These are phyloP conservation scores for Cochlearia excelsa DNA, from an alignment of 345 rosid genomes.

Conservation along the genomic window DNA sequence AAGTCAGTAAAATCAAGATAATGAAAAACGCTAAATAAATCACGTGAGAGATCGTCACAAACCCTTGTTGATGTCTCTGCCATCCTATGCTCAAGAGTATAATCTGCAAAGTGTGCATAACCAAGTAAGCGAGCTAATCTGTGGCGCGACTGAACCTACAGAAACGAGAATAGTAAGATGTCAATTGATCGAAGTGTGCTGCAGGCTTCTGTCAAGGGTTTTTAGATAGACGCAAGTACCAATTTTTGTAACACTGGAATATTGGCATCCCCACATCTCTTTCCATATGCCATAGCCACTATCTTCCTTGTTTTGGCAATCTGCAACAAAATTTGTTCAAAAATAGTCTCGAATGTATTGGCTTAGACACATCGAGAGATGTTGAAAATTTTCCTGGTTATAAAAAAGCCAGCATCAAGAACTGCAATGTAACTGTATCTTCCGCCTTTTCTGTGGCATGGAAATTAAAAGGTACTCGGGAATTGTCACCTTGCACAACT, in stretches of 20 bases:
- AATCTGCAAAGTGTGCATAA: conserved; percentile 81
- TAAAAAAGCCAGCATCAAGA: neutral
- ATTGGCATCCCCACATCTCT: conserved; percentile 77
- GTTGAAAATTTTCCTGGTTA: conserved; percentile 13
- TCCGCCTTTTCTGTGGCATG: conserved; percentile 2
- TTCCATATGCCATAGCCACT: conserved; percentile 75
- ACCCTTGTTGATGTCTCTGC: conserved; percentile 87
- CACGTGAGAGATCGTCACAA: conserved; percentile 26
- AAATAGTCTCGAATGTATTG: conserved; percentile 17
- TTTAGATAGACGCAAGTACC: conserved; percentile 45
- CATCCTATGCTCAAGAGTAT: conserved; percentile 77
- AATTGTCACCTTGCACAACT: conserved; percentile 73
- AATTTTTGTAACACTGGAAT: conserved; percentile 66
- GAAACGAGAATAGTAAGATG: conserved; percentile 15
- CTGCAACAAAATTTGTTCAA: conserved; percentile 43
- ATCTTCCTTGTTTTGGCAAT: conserved; percentile 78
- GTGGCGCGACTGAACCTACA: conserved; percentile 82
- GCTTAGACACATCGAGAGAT: conserved; percentile 3
- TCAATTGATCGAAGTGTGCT: conserved; percentile 14
- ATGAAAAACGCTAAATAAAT: conserved; percentile 8
- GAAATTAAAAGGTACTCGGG: conserved; percentile 20
- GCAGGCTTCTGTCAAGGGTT: conserved; percentile 18
- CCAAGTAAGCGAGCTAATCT: conserved; percentile 81
- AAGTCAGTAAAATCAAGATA: conserved; percentile 1
- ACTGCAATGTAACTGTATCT: conserved; percentile 15